A percentile compares a stretch with the other conserved stretches of the same genome.
These are phyloP conservation scores for Aspergillus fijiensis DNA, from an alignment of 2,329 filamentous ascomycete genomes.

Conservation along the genomic window DNA sequence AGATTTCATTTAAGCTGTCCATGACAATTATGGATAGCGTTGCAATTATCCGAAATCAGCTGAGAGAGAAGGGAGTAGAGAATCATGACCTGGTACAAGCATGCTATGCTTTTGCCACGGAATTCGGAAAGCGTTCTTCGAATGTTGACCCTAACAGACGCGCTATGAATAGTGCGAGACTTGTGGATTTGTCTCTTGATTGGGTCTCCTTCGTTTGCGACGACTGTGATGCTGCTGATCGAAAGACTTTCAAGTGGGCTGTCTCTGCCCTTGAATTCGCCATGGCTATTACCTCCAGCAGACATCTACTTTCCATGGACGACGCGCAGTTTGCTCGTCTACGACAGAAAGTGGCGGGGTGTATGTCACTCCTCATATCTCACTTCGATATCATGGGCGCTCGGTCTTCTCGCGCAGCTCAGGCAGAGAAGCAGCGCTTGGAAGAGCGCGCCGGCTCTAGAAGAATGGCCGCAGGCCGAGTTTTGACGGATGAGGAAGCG, in stretches of 20 bases:
- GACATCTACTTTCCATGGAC: slow-evolving; percentile 86
- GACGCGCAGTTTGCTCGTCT: slow-evolving; percentile 83
- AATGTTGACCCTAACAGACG: slow-evolving; percentile 93
- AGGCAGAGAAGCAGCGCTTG: slow-evolving; percentile 85
- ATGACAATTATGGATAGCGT: slow-evolving; percentile 99
- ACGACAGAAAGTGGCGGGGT: slow-evolving; percentile 86
- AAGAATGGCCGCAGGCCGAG: slow-evolving; percentile 72
- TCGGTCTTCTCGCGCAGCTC: slow-evolving; percentile 85
- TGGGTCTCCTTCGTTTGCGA: slow-evolving; percentile 99
- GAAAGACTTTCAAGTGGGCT: slow-evolving; percentile 96
- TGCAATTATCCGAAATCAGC: slow-evolving; percentile 85
- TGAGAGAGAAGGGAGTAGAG: slow-evolving; percentile 65
- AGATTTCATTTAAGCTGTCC: slow-evolving; percentile 91
- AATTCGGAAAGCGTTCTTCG: slow-evolving; percentile 92
- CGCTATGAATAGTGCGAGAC: slow-evolving; percentile 94
- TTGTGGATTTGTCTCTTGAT: slow-evolving; percentile 88
- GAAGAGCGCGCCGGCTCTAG: slow-evolving; percentile 77
- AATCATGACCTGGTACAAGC: slow-evolving; percentile 97
- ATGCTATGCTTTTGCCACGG: slow-evolving; percentile 97
- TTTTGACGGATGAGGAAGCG: slow-evolving; percentile 82
- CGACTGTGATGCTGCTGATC: slow-evolving; percentile 89
- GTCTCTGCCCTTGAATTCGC: slow-evolving; percentile 93
- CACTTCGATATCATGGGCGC: slow-evolving; percentile 99
- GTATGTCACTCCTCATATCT: slow-evolving; percentile 95
- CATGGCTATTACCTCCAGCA: slow-evolving; percentile 93